A percentile compares a stretch with the other conserved stretches of the same genome.
Evolutionary conservation across 108 stramenopile genomes (phyloP).

Genomic region (Licmophora abbreviata): DNA sequence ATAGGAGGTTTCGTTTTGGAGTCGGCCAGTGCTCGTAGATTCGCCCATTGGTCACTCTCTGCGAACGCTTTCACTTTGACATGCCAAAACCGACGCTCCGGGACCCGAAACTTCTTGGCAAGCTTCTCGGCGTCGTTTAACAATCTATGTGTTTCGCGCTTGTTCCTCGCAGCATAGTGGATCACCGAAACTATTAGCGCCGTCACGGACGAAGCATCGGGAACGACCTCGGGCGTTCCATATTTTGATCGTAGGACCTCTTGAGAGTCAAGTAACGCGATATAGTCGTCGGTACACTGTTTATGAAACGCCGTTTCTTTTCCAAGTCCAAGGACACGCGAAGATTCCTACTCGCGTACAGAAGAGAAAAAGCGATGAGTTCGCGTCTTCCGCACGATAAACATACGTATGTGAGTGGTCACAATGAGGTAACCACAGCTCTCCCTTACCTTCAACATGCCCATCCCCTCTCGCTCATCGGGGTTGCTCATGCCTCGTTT

Average conservation of each 20-base stretch:
- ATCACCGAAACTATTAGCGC: slow-evolving; percentile 61
- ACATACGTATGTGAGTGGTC: not conserved
- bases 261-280: slow-evolving; percentile 65
- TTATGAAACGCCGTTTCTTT: slow-evolving; percentile 76
- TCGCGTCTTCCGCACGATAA: slow-evolving; percentile 9
- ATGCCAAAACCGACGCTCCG: slow-evolving; percentile 81
- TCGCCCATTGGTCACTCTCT: slow-evolving; percentile 67
- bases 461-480: slow-evolving; percentile 28
- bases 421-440: not conserved
- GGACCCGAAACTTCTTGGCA: slow-evolving; percentile 77
- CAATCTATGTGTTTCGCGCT: slow-evolving; percentile 56
- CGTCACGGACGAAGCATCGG: slow-evolving; percentile 54
- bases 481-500: slow-evolving; percentile 32
- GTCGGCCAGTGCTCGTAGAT: slow-evolving; percentile 60
- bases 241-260: slow-evolving; percentile 58
- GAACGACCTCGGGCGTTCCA: slow-evolving; percentile 50
- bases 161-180: slow-evolving; percentile 47
- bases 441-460: slow-evolving; percentile 23
- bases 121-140: slow-evolving; percentile 70
- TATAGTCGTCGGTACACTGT: slow-evolving; percentile 65
- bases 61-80: slow-evolving; percentile 74
- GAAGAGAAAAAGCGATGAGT: slow-evolving; percentile 5
- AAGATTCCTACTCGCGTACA: slow-evolving; percentile 43
- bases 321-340: slow-evolving; percentile 59
- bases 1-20: slow-evolving; percentile 73